Evolutionary conservation across 2,329 filamentous ascomycete species (phyloP).

Genomic region (Beauveria rudraprayagi): DNA sequence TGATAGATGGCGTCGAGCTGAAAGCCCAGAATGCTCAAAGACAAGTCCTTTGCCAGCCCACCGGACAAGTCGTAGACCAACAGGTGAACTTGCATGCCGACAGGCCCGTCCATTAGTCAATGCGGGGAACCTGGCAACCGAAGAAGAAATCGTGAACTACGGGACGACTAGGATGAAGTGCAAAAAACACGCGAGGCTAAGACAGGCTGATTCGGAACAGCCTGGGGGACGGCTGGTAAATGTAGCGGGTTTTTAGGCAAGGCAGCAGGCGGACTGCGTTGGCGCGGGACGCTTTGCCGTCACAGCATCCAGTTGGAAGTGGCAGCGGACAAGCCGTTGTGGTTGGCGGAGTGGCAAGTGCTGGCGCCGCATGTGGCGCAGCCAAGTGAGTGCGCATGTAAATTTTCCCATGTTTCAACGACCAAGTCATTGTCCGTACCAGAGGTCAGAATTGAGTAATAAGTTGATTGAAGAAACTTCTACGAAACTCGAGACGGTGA

Average conservation of each 20-base stretch:
- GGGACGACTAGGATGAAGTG: background rate
- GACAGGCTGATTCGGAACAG: background rate
- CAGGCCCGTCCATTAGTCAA: conserved; percentile 7
- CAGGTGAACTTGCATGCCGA: conserved; percentile 63
- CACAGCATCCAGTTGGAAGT: background rate
- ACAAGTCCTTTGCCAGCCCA: conserved; percentile 50
- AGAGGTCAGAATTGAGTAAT: too few relatives aligned
- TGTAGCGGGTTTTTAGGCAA: background rate
- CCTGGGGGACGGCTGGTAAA: background rate
- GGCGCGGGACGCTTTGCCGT: background rate
- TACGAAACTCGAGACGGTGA: too few relatives aligned
- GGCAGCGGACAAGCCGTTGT: background rate
- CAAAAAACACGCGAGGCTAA: background rate
- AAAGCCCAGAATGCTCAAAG: conserved; percentile 43
- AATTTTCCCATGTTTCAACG: too few relatives aligned
- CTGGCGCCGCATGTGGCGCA: conserved; percentile 6
- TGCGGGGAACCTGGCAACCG: background rate
- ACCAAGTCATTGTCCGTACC: too few relatives aligned
- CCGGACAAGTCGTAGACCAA: conserved; percentile 71
- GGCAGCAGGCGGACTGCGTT: conserved; percentile 7
- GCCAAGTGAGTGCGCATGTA: background rate
- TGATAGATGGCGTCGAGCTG: conserved; percentile 90
- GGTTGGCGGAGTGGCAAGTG: conserved; percentile 4
- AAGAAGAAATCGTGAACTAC: background rate
- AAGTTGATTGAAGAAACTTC: too few relatives aligned